Evolutionary conservation across 2,329 filamentous ascomycete genomes (phyloP).

Genomic region (Neofusicoccum umdonicola): DNA sequence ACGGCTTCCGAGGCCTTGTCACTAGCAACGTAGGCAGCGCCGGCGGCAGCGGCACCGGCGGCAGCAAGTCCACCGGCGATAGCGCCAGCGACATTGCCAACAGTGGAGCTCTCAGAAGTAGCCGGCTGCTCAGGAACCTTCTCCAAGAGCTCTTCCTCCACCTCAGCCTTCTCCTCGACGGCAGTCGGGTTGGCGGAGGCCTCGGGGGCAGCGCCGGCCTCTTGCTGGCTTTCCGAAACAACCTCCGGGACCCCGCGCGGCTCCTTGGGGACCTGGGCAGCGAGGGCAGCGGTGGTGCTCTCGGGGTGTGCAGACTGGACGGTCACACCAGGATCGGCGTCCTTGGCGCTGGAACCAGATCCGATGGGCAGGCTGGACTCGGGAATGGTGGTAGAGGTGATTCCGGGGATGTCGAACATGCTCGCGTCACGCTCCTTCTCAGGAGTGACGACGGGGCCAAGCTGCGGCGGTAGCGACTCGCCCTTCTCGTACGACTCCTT

Average conservation of each 20-base stretch:
- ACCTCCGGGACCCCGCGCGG: constrained; percentile 53
- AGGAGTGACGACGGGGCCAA: constrained; percentile 48
- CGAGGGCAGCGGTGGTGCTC: constrained; percentile 48
- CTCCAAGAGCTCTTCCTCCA: constrained; percentile 68
- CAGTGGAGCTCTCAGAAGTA: constrained; percentile 44
- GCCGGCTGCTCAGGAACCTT: constrained; percentile 61
- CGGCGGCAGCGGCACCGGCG: constrained; percentile 39
- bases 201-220: constrained; percentile 64
- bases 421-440: constrained; percentile 43
- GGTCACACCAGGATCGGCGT: constrained; percentile 39
- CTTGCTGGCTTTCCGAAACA: constrained; percentile 70
- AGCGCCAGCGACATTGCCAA: constrained; percentile 49
- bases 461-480: constrained; percentile 52
- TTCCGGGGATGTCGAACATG: constrained; percentile 46
- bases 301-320: constrained; percentile 44
- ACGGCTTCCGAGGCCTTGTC: constrained; percentile 34
- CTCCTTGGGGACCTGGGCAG: constrained; percentile 45
- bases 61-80: constrained; percentile 43
- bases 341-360: constrained; percentile 25
- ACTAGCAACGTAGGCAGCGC: constrained; percentile 35
- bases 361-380: constrained; percentile 78
- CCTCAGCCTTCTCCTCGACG: constrained; percentile 67
- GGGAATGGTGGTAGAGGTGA: constrained; percentile 68
- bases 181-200: constrained; percentile 64
- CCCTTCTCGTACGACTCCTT: constrained; percentile 83